These are phyloP conservation scores for Miscanthus lutarioriparius DNA, from an alignment of 176 grass and related monocot genomes.

Conservation along the genomic window DNA sequence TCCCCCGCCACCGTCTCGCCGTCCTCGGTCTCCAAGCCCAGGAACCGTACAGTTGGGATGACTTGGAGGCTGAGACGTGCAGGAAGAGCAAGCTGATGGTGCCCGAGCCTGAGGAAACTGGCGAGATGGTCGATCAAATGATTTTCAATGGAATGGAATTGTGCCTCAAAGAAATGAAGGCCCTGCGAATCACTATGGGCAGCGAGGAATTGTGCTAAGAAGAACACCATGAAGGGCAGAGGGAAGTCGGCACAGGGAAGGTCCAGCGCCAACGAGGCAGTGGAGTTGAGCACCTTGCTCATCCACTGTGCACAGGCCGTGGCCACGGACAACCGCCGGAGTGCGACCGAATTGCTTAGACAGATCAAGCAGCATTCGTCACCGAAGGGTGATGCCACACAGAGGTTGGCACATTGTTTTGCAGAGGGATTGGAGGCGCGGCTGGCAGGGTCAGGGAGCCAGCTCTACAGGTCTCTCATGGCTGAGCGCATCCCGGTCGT, in stretches of 20 bases:
- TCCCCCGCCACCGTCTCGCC: not conserved
- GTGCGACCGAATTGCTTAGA: slow-evolving; percentile 39
- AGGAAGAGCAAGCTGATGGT: not conserved
- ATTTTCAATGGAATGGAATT: not conserved
- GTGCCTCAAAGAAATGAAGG: not conserved
- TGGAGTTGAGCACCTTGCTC: slow-evolving; percentile 66
- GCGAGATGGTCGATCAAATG: not conserved
- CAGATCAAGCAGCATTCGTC: slow-evolving; percentile 59
- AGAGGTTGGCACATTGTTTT: slow-evolving; percentile 63
- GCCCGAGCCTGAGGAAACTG: not conserved
- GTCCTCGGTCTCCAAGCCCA: too few relatives aligned
- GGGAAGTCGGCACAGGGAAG: slow-evolving; percentile 20
- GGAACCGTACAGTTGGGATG: too few relatives aligned
- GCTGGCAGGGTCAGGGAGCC: slow-evolving; percentile 54
- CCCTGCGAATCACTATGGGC: slow-evolving; percentile 19
- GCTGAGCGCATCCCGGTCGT: slow-evolving; percentile 15
- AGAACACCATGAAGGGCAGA: not conserved
- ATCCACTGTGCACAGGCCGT: slow-evolving; percentile 67
- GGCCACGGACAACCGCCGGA: slow-evolving; percentile 38
- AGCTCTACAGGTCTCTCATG: slow-evolving; percentile 41
- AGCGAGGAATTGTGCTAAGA: not conserved
- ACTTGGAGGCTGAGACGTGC: too few relatives aligned
- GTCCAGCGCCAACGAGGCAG: slow-evolving; percentile 3
- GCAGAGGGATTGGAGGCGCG: slow-evolving; percentile 56
- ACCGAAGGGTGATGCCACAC: slow-evolving; percentile 7